Base-by-base conservation (phyloP, 768 basidiomycete genomes). In the Asterophora parasitica region DNA sequence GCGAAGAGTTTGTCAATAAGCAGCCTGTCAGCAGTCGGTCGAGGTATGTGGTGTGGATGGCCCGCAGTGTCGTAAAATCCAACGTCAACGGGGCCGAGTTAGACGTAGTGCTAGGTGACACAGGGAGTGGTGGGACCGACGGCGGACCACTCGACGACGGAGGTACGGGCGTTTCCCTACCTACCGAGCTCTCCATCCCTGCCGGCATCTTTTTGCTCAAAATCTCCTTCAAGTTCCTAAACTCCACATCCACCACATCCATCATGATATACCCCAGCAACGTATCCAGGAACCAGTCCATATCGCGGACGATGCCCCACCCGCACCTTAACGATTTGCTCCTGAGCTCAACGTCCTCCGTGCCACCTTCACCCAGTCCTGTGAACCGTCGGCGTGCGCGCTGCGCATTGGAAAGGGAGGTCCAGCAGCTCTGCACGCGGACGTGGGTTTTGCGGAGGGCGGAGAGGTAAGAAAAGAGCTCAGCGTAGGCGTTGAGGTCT, bases 281-380 rank as follows among this genome's bases (percentile, higher is more conserved):
- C 20, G 82, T 83, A 61, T 93, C 91, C 48, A 95, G 70, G 61
- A 93, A 94, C 90, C 91, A 94, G 34, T 82, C 78, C 92, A 94
- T 92, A 58, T 87, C 82, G 58, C 90, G 70, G 7, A 92, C 85
- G 26, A 86, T 77, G 1, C 89, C 90, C 92, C 92, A 96, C 1
- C 86, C 85, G 50, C 82, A 84, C 49, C 92, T 74, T 48, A 90
- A 69, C 15, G 92, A 73, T 42, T 72, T 72, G 49, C 77, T 75
- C 32, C 89, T 77, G 9, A 74, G 74, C 35, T 82, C 76, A 32
- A 81, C 66, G 55, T 90, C 89, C 55, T 85, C 85, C 0, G 62
- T 69, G 4, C 91, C 91, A 7, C 92, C 92, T 61, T 93, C 92
- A 4, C 85, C 84, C 0, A 88, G 74, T 3, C 88, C 88, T 5